Conservation (phyloP, 106 monocot species). For the Acorus calamus region DNA sequence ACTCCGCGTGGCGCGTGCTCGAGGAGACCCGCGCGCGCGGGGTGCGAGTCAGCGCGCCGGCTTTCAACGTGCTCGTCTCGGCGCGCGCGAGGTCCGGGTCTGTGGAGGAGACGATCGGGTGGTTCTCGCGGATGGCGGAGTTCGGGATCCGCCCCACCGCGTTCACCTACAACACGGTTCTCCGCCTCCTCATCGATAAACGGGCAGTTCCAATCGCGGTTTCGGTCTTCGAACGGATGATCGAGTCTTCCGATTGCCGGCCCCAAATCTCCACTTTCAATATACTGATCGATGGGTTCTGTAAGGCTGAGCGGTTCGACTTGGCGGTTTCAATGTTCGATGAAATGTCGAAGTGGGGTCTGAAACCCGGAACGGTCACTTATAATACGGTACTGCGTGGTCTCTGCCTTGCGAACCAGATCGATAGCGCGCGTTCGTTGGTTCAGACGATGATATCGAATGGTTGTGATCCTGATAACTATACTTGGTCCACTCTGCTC, state of each 20-base stretch:
- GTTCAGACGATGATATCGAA: slow-evolving; percentile 32
- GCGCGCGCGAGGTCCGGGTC: slow-evolving; percentile 40
- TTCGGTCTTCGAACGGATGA: slow-evolving; percentile 52
- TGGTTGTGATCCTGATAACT: slow-evolving; percentile 13
- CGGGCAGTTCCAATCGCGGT: slow-evolving; percentile 44
- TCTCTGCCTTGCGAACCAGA: slow-evolving; percentile 24
- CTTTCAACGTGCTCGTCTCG: slow-evolving; percentile 2
- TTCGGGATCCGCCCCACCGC: slow-evolving; percentile 48
- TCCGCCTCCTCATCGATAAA: slow-evolving; percentile 36
- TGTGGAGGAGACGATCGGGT: slow-evolving; percentile 49
- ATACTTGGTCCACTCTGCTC: slow-evolving; percentile 31
- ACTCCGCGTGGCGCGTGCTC: slow-evolving; percentile 7
- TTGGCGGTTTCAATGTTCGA: slow-evolving; percentile 55
- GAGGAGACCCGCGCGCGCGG: slow-evolving; percentile 15
- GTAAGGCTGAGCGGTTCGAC: slow-evolving; percentile 33
- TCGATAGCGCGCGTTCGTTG: slow-evolving; percentile 38
- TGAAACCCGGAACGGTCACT: slow-evolving; percentile 29
- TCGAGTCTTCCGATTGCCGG: slow-evolving; percentile 33
- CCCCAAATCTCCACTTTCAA: slow-evolving; percentile 50
- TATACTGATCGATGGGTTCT: slow-evolving; percentile 55
- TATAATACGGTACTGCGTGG: slow-evolving; percentile 45
- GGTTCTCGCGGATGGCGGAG: slow-evolving; percentile 49
- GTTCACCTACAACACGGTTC: slow-evolving; percentile 56
- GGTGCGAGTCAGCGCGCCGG: slow-evolving; percentile 1
- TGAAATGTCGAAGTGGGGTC: slow-evolving; percentile 61